These are phyloP conservation scores for Chaetomium fimeti DNA, from an alignment of 495 filamentous ascomycete genomes.

Conservation along the genomic window DNA sequence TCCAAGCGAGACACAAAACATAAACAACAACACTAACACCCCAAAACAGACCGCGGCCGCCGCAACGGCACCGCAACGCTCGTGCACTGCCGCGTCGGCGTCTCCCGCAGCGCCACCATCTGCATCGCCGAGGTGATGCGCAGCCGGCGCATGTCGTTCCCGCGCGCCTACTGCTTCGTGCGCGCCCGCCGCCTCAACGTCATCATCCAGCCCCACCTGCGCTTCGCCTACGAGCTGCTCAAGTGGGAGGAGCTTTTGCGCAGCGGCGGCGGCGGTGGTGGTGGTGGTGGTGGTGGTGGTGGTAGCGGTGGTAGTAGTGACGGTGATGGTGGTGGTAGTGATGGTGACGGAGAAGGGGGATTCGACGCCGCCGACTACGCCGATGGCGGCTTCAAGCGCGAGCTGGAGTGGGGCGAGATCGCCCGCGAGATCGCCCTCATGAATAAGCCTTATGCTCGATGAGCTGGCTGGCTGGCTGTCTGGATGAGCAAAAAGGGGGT, in stretches of 20 bases:
- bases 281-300: too few relatives aligned
- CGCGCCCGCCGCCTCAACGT: constrained; percentile 78
- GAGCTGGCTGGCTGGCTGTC: neutral
- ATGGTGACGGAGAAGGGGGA: constrained; percentile 24
- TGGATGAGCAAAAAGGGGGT: neutral
- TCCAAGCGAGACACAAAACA: neutral
- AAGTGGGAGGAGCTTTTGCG: constrained; percentile 83
- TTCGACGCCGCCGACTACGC: too few relatives aligned
- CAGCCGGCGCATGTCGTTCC: constrained; percentile 72
- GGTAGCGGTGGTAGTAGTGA: too few relatives aligned
- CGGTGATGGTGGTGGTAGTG: too few relatives aligned
- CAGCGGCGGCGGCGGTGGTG: too few relatives aligned
- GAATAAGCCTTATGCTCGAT: constrained; percentile 85
- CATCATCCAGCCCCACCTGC: constrained; percentile 61
- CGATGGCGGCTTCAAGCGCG: constrained; percentile 52
- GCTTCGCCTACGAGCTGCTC: constrained; percentile 69
- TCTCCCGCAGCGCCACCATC: constrained; percentile 92
- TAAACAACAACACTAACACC: neutral
- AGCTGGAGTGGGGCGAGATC: constrained; percentile 88
- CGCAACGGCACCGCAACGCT: constrained; percentile 76
- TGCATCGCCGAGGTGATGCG: constrained; percentile 98
- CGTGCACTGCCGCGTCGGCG: constrained; percentile 94
- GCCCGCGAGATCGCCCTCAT: constrained; percentile 88
- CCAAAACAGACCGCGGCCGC: constrained; percentile 67
- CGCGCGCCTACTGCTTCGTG: constrained; percentile 93